Evolutionary conservation across 2,329 filamentous ascomycete species (phyloP).

Genomic region (Penicillium sumatraense): DNA sequence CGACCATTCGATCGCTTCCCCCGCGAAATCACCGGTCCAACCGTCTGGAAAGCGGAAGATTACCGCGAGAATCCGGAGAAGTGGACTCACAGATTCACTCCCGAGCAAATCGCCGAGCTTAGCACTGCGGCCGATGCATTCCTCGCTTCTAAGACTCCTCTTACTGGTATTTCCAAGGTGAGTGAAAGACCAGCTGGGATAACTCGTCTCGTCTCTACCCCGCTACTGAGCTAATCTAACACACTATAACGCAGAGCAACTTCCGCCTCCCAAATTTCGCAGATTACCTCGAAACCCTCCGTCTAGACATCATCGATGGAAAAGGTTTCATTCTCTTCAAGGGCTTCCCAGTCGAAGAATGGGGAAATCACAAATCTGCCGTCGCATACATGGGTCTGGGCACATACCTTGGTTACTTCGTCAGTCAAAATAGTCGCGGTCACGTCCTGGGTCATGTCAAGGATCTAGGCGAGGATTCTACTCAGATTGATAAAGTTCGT

Average conservation of each 20-base stretch:
- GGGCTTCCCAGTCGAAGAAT: slow-evolving; percentile 74
- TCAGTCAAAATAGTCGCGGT: slow-evolving; percentile 82
- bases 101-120: slow-evolving; percentile 70
- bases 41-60: slow-evolving; percentile 72
- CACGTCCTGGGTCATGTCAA: slow-evolving; percentile 90
- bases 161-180: slow-evolving; percentile 72
- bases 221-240: too few relatives aligned
- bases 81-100: slow-evolving; percentile 74
- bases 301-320: slow-evolving; percentile 73
- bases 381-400: slow-evolving; percentile 90
- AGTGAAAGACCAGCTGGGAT: too few relatives aligned
- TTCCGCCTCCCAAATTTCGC: slow-evolving; percentile 66
- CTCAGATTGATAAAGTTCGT: slow-evolving; percentile 81
- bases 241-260: slow-evolving; percentile 47
- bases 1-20: slow-evolving; percentile 72
- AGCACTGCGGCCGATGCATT: slow-evolving; percentile 70
- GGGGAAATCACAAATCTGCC: slow-evolving; percentile 79
- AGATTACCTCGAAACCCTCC: slow-evolving; percentile 58
- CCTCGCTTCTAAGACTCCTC: slow-evolving; percentile 64
- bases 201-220: too few relatives aligned
- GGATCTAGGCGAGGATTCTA: slow-evolving; percentile 80
- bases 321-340: slow-evolving; percentile 93
- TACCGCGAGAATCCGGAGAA: slow-evolving; percentile 66
- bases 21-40: slow-evolving; percentile 70
- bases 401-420: slow-evolving; percentile 84